Evolutionary conservation across 2,329 filamentous ascomycete genomes (phyloP).

Genomic region (Ophioceras dolichostomum): DNA sequence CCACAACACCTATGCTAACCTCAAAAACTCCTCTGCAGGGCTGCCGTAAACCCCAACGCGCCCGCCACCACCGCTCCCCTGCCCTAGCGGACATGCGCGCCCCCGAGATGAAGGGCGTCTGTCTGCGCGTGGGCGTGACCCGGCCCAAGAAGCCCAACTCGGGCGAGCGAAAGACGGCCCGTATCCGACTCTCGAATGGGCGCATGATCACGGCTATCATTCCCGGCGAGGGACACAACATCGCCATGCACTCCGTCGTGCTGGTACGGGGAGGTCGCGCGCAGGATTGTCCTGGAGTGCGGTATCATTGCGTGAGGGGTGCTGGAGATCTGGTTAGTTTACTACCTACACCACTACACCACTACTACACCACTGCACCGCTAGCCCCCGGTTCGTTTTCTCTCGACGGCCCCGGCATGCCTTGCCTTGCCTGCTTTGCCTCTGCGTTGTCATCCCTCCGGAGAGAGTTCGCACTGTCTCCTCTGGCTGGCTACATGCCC

Average conservation of each 20-base stretch:
- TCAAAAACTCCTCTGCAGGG: no score
- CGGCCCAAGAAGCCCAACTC: conserved; percentile 99
- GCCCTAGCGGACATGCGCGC: conserved; percentile 58
- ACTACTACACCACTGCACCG: no score
- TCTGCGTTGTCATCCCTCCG: no score
- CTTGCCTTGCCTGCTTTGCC: no score
- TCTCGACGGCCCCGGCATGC: no score
- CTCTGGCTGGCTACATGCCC: no score
- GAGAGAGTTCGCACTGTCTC: no score
- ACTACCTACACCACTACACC: no score
- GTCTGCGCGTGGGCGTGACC: conserved; percentile 83
- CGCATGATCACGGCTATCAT: conserved; percentile 88
- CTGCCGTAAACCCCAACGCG: conserved; percentile 66
- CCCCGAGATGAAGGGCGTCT: conserved; percentile 89
- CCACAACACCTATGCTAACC: no score
- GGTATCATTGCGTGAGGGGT: conserved; percentile 86
- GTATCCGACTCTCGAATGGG: conserved; percentile 78
- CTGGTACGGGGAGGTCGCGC: conserved; percentile 84
- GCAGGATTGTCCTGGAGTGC: conserved; percentile 97
- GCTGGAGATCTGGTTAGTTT: conserved; percentile 78
- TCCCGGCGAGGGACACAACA: conserved; percentile 94
- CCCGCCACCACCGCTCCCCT: conserved; percentile 78
- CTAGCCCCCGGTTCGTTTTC: no score
- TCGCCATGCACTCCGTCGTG: conserved; percentile 97
- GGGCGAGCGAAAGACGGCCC: conserved; percentile 88